Evolutionary conservation across 192 early-diverging fungal species (phyloP).

Genomic region (Lobosporangium transversale): DNA sequence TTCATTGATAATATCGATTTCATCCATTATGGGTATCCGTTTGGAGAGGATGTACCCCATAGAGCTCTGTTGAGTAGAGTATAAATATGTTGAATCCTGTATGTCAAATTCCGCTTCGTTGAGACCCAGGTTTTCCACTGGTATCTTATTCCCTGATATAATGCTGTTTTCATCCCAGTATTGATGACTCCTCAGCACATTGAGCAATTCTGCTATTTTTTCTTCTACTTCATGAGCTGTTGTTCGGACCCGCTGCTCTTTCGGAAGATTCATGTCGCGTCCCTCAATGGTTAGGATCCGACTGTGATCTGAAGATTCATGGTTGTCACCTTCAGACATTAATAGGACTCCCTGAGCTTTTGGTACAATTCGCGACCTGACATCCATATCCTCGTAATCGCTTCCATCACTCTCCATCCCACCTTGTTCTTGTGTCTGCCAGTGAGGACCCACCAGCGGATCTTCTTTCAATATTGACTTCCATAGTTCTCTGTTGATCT

Average conservation of each 20-base stretch:
- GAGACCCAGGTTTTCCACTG: too few species aligned
- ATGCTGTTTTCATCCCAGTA: slow-evolving; percentile 16
- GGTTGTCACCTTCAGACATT: not conserved
- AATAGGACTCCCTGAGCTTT: not conserved
- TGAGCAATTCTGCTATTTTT: too few species aligned
- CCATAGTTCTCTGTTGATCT: slow-evolving; percentile 32
- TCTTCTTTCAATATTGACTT: slow-evolving; percentile 27
- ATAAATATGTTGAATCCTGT: slow-evolving; percentile 10
- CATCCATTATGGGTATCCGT: slow-evolving; percentile 23
- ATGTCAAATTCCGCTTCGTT: slow-evolving; percentile 11
- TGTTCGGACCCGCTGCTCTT: not conserved
- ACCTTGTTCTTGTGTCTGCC: slow-evolving; percentile 1
- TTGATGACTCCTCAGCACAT: slow-evolving; percentile 21
- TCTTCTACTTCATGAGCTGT: not conserved
- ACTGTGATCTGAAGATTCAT: not conserved
- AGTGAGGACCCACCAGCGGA: slow-evolving; percentile 28
- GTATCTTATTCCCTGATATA: not conserved
- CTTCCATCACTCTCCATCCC: slow-evolving; percentile 18
- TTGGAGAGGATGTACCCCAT: not conserved
- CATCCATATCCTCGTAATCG: slow-evolving; percentile 47
- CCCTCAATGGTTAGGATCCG: not conserved
- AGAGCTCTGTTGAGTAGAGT: not conserved
- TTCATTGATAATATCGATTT: slow-evolving; percentile 36
- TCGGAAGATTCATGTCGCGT: not conserved
- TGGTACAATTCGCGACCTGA: slow-evolving; percentile 17